phyloP scores from a whole-genome alignment of 768 basidiomycete species.

The Rhodotorula paludigena region DNA sequence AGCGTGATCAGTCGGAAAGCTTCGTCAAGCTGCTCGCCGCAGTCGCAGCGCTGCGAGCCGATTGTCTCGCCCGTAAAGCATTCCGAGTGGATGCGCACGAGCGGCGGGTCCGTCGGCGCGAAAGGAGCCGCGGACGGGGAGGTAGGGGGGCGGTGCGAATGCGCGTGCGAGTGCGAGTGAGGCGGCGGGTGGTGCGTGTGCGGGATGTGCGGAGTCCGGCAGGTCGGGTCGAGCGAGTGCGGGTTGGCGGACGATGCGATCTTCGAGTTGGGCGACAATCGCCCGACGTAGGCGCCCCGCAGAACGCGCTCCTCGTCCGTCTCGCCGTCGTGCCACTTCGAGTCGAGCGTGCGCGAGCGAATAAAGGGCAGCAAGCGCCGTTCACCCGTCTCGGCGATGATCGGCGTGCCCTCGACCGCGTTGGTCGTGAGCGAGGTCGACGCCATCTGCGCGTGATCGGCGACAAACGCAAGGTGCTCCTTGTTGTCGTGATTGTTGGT shows the following conservation, averaged over 20 bases:
- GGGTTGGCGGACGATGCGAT: slow-evolving; percentile 45
- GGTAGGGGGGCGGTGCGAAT: background rate
- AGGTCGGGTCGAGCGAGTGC: slow-evolving; percentile 27
- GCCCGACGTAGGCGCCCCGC: slow-evolving; percentile 87
- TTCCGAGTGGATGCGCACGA: slow-evolving; percentile 94
- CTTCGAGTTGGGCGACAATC: slow-evolving; percentile 58
- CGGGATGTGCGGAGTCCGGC: background rate
- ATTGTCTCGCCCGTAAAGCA: slow-evolving; percentile 98
- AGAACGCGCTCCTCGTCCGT: slow-evolving; percentile 89
- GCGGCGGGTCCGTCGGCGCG: slow-evolving; percentile 54
- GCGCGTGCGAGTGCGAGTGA: slow-evolving; percentile 30
- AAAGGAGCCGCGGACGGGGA: background rate
- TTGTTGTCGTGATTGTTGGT: slow-evolving; percentile 87
- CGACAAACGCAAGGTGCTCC: slow-evolving; percentile 91
- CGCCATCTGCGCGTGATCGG: slow-evolving; percentile 77
- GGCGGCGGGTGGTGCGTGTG: background rate
- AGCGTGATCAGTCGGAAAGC: slow-evolving; percentile 84
- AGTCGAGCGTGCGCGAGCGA: slow-evolving; percentile 73
- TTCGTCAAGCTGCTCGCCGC: slow-evolving; percentile 96
- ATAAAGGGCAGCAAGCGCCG: slow-evolving; percentile 50
- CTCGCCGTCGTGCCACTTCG: slow-evolving; percentile 75
- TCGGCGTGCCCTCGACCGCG: slow-evolving; percentile 24
- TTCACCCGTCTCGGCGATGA: slow-evolving; percentile 16
- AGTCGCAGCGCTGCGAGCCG: slow-evolving; percentile 95
- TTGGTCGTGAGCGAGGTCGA: slow-evolving; percentile 36